A percentile compares a stretch with the other conserved stretches of the same genome.
phyloP scores from a whole-genome alignment of 1,284 basidiomycete genomes.

The Phenoliferia sp. region DNA sequence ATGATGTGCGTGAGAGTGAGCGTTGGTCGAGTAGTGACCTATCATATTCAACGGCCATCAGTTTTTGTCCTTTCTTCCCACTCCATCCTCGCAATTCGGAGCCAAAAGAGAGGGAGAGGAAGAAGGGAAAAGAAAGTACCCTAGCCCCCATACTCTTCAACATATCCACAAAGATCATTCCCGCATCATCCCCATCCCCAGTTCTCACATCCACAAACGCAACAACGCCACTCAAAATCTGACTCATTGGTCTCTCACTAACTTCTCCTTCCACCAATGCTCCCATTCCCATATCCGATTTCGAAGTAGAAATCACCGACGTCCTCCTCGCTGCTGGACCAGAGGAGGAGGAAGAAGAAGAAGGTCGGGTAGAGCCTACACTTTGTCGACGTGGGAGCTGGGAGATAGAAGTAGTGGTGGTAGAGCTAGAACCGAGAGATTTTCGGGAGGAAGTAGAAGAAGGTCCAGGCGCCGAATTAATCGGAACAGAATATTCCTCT shows the following conservation, averaged over 20 bases:
- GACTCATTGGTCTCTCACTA: conserved; percentile 1
- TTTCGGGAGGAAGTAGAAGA: too few species aligned
- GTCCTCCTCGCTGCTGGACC: neutral
- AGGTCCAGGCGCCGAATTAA: too few species aligned
- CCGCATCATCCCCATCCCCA: conserved; percentile 77
- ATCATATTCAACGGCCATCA: conserved; percentile 8
- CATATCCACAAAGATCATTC: conserved; percentile 79
- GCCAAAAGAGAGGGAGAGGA: too few species aligned
- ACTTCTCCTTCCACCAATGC: neutral
- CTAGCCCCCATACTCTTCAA: conserved; percentile 72
- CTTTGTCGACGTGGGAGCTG: neutral
- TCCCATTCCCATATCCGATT: neutral
- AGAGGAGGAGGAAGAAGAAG: neutral
- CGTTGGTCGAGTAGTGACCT: conserved; percentile 50
- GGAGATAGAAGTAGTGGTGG: neutral
- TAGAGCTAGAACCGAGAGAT: neutral
- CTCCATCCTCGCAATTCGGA: too few species aligned
- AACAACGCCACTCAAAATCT: conserved; percentile 55
- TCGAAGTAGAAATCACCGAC: neutral
- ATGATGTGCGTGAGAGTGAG: conserved; percentile 76
- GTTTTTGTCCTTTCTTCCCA: too few species aligned
- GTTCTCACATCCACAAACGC: conserved; percentile 87
- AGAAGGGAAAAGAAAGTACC: conserved; percentile 47
- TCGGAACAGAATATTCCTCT: too few species aligned
- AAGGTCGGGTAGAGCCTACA: neutral